These are phyloP conservation scores for Aspergillus ostianus DNA, from an alignment of 495 filamentous ascomycete genomes.

Conservation along the genomic window DNA sequence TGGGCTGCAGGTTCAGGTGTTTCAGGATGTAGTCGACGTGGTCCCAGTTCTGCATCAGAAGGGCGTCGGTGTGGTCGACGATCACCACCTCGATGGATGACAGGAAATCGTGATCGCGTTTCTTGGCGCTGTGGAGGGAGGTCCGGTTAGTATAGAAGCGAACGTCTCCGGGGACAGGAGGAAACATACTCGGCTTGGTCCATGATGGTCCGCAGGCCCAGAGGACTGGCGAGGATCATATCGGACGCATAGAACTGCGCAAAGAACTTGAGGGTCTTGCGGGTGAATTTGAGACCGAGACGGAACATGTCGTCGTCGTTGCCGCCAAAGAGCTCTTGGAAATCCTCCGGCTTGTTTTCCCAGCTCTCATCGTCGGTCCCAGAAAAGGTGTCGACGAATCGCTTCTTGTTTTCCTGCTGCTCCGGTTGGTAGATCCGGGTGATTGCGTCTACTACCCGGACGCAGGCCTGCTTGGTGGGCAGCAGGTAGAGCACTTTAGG, in stretches of 20 bases:
- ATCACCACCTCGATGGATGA: conserved; percentile 88
- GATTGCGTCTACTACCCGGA: conserved; percentile 71
- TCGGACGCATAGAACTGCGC: conserved; percentile 95
- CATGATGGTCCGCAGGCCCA: conserved; percentile 87
- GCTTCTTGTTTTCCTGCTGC: conserved; percentile 92
- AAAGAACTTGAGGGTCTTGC: conserved; percentile 93
- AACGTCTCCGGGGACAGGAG: background rate
- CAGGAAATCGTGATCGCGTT: conserved; percentile 86
- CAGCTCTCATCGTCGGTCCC: conserved; percentile 61
- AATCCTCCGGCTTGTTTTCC: conserved; percentile 78
- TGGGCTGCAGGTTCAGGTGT: conserved; percentile 88
- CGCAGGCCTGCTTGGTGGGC: conserved; percentile 82
- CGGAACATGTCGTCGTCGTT: conserved; percentile 98
- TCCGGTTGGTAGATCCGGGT: conserved; percentile 72
- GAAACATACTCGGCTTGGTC: conserved; percentile 60
- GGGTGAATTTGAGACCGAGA: conserved; percentile 88
- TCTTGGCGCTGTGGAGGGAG: conserved; percentile 53
- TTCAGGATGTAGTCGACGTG: conserved; percentile 87
- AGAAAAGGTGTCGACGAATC: conserved; percentile 79
- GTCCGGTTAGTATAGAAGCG: background rate
- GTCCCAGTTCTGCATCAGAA: conserved; percentile 98
- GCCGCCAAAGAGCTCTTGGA: conserved; percentile 84
- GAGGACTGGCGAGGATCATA: conserved; percentile 84
- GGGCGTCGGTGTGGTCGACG: conserved; percentile 87
- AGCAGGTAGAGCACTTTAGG: conserved; percentile 89